These are phyloP conservation scores for Phytophthora capsici DNA, from an alignment of 352 stramenopile species.

Conservation along the genomic window DNA sequence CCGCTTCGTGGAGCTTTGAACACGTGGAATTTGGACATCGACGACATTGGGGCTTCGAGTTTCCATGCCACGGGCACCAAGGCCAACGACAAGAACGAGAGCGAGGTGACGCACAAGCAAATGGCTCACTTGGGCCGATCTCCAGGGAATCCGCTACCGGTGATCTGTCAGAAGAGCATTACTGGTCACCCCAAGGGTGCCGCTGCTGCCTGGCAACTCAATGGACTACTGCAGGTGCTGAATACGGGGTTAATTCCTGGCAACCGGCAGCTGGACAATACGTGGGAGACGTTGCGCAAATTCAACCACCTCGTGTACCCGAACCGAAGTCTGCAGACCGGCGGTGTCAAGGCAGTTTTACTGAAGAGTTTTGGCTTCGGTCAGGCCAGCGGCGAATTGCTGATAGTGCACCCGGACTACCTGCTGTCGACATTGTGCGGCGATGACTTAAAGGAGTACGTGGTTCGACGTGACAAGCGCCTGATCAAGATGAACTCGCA, in stretches of 20 bases:
- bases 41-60: constrained; percentile 83
- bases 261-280: constrained; percentile 88
- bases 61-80: constrained; percentile 89
- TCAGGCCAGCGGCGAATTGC: constrained; percentile 73
- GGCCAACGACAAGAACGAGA: constrained; percentile 90
- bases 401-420: constrained; percentile 69
- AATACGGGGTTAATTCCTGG: constrained; percentile 78
- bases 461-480: constrained; percentile 60
- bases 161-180: constrained; percentile 86
- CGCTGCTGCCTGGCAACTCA: constrained; percentile 85
- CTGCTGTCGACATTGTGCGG: constrained; percentile 23
- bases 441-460: constrained; percentile 18
- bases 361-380: constrained; percentile 90
- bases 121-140: constrained; percentile 79
- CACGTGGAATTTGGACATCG: constrained; percentile 79
- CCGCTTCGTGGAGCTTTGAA: constrained; percentile 77
- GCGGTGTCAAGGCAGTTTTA: constrained; percentile 78
- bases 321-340: constrained; percentile 81
- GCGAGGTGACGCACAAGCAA: constrained; percentile 88
- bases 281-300: constrained; percentile 65
- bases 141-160: constrained; percentile 72
- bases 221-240: constrained; percentile 83
- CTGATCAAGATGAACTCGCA: constrained; percentile 80
- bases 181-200: constrained; percentile 87
- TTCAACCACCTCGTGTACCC: constrained; percentile 85